Percentiles rank a stretch among this genome's conserved stretches.
Conservation (phyloP, 2,329 filamentous ascomycete species). For the Aspergillus versicolor region DNA sequence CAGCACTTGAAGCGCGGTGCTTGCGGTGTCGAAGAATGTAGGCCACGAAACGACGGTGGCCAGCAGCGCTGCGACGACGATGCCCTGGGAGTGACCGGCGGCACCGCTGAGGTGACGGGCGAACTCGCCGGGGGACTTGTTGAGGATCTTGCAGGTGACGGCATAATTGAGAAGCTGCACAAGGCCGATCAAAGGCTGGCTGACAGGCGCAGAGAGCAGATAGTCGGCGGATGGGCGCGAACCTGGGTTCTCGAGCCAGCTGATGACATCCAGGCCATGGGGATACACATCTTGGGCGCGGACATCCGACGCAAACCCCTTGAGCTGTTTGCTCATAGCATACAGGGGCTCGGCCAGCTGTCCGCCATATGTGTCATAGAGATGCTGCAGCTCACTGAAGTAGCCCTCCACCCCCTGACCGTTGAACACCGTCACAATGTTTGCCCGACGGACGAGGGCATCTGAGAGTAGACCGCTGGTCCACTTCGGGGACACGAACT, state of each 20-base stretch:
- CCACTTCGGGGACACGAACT: neutral
- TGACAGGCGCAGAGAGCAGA: neutral
- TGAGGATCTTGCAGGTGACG: neutral
- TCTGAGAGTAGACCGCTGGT: neutral
- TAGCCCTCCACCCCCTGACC: neutral
- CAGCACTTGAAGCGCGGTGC: conserved; percentile 30
- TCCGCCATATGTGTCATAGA: neutral
- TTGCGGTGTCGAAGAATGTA: conserved; percentile 28
- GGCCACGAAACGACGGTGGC: conserved; percentile 34
- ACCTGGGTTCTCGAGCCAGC: neutral
- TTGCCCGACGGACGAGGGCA: neutral
- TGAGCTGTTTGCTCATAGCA: neutral
- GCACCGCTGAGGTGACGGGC: neutral
- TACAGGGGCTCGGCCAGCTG: neutral
- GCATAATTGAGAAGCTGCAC: neutral
- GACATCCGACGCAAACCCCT: neutral
- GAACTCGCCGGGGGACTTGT: neutral
- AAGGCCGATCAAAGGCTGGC: neutral
- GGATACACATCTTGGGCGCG: neutral
- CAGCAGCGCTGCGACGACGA: conserved; percentile 35
- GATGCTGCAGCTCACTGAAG: neutral
- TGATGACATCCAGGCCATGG: neutral
- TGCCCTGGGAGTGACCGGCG: conserved; percentile 41
- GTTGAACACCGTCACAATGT: neutral
- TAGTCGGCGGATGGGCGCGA: neutral